These are phyloP conservation scores for Cruciata laevipes DNA, from an alignment of 257 asterid species.

Conservation along the genomic window DNA sequence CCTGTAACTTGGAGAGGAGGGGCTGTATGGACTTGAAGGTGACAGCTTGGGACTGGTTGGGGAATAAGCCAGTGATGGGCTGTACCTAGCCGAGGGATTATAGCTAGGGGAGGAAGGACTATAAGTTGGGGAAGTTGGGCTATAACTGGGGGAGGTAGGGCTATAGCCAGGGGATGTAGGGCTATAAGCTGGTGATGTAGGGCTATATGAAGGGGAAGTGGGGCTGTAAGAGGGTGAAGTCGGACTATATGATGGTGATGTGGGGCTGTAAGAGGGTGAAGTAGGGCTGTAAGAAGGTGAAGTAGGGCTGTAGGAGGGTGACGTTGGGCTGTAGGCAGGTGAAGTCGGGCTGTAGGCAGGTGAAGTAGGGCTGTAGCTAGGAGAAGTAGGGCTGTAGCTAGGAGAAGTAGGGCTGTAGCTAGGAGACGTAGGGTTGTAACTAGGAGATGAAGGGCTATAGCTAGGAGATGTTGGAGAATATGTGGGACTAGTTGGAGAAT, in stretches of 20 bases:
- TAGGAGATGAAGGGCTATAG: constrained; percentile 82
- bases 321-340: constrained; percentile 69
- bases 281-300: constrained; percentile 86
- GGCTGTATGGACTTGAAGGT: constrained; percentile 91
- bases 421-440: constrained; percentile 82
- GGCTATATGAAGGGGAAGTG: constrained; percentile 65
- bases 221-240: constrained; percentile 85
- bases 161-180: constrained; percentile 92
- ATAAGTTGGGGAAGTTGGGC: constrained; percentile 78
- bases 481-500: constrained; percentile 88
- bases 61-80: constrained; percentile 91
- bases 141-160: constrained; percentile 76
- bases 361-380: constrained; percentile 76
- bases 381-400: constrained; percentile 76
- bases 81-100: constrained; percentile 79
- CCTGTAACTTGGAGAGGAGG: constrained; percentile 98
- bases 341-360: constrained; percentile 89
- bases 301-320: constrained; percentile 81
- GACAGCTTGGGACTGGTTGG: constrained; percentile 88
- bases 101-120: constrained; percentile 78
- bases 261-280: constrained; percentile 80
- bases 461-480: constrained; percentile 89
- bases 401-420: constrained; percentile 82
- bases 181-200: constrained; percentile 81
- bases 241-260: constrained; percentile 81